A percentile compares a stretch with the other conserved stretches of the same genome.
Conservation (phyloP, 805 yeast genomes). For the Yarrowia deformans region DNA sequence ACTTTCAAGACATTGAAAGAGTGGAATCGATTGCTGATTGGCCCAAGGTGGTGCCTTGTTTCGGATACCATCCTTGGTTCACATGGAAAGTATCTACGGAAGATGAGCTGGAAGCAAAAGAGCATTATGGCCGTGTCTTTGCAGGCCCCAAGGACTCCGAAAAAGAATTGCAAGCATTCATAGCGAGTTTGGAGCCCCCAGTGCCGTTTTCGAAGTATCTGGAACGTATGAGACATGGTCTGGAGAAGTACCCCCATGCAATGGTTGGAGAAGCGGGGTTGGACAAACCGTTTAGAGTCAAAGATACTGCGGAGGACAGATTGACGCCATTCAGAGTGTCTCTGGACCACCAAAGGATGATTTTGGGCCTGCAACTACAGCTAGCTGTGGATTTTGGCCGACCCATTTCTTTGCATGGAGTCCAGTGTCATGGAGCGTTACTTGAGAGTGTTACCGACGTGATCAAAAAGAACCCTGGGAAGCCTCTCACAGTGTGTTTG, state of each 20-base stretch:
- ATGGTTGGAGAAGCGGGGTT: conserved; percentile 92
- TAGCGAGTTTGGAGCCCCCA: conserved; percentile 49
- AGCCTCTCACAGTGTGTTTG: conserved; percentile 59
- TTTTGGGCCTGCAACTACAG: conserved; percentile 60
- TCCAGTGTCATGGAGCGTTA: conserved; percentile 73
- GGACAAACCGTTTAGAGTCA: conserved; percentile 69
- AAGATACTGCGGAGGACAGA: conserved; percentile 39
- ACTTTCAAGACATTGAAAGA: conserved; percentile 49
- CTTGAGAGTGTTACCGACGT: conserved; percentile 55
- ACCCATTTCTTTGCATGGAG: conserved; percentile 83
- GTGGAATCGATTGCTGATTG: conserved; percentile 47
- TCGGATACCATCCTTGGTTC: conserved; percentile 92
- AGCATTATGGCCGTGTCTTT: conserved; percentile 66
- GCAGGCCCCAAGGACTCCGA: conserved; percentile 52
- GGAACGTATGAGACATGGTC: conserved; percentile 10
- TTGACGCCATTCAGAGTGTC: conserved; percentile 61
- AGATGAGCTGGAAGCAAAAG: background rate
- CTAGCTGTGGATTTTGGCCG: conserved; percentile 59
- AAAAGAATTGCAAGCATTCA: conserved; percentile 42
- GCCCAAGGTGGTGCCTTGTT: conserved; percentile 50
- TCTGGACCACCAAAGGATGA: conserved; percentile 67
- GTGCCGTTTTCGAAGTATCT: conserved; percentile 4
- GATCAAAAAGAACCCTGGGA: conserved; percentile 38
- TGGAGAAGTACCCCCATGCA: conserved; percentile 49
- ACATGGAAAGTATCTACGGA: conserved; percentile 45